phyloP scores from a whole-genome alignment of 306 rosid genomes.

The Castanea mollissima region DNA sequence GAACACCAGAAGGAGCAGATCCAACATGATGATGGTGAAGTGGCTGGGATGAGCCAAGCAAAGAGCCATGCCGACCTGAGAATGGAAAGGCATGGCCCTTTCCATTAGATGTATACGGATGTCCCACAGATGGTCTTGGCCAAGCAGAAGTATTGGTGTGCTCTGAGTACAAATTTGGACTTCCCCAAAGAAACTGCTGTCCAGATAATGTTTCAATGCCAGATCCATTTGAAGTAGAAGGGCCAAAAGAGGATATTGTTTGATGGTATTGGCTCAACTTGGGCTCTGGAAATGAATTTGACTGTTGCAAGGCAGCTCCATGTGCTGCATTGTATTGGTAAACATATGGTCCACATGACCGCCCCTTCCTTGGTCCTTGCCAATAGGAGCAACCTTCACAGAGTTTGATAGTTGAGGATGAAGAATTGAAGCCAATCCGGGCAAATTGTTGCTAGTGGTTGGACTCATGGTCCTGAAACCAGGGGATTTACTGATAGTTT shows the following conservation, averaged over 20 bases:
- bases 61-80: constrained; percentile 58
- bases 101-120: constrained; percentile 69
- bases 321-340: constrained; percentile 38
- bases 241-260: constrained; percentile 51
- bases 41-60: constrained; percentile 57
- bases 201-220: constrained; percentile 86
- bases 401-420: constrained; percentile 64
- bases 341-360: constrained; percentile 49
- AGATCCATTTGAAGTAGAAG: constrained; percentile 66
- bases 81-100: constrained; percentile 65
- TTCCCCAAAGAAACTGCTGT: constrained; percentile 99
- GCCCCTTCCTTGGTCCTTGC: constrained; percentile 72
- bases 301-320: constrained; percentile 54
- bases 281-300: constrained; percentile 80
- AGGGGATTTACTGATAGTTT: constrained; percentile 66
- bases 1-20: constrained; percentile 93
- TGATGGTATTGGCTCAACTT: constrained; percentile 63
- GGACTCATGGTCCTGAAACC: constrained; percentile 77
- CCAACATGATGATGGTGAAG: constrained; percentile 75
- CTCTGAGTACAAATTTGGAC: constrained; percentile 61
- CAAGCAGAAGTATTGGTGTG: constrained; percentile 69
- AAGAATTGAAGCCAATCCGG: constrained; percentile 93
- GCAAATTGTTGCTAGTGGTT: constrained; percentile 57
- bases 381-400: constrained; percentile 73
- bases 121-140: constrained; percentile 66